A percentile compares a stretch with the other conserved stretches of the same genome.
These are phyloP conservation scores for Pseudocercospora musae DNA, from an alignment of 2,329 filamentous ascomycete species.

Conservation along the genomic window DNA sequence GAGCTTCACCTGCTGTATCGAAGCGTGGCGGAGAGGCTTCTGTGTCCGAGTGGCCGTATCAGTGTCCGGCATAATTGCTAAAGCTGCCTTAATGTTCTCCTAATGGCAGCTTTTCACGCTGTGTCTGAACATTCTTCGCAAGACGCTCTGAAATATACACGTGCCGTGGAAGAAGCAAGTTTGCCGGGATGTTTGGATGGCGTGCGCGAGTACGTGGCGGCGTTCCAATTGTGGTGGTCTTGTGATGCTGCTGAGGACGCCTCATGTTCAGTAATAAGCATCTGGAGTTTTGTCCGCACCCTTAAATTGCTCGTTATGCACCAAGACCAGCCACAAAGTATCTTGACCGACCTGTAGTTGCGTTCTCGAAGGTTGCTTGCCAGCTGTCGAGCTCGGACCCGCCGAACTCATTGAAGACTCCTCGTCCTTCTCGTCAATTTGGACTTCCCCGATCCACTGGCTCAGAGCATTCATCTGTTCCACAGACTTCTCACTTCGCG, in stretches of 20 bases:
- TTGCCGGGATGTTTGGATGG: not conserved
- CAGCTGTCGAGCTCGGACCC: slow-evolving; percentile 5
- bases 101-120: too few relatives aligned
- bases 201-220: not conserved
- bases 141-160: too few relatives aligned
- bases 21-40: not conserved
- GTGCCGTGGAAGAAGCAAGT: too few relatives aligned
- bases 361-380: not conserved
- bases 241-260: not conserved
- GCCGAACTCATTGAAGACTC: not conserved
- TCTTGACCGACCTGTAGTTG: slow-evolving; percentile 13
- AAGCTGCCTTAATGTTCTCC: too few relatives aligned
- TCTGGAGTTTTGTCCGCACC: not conserved
- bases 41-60: not conserved
- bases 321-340: slow-evolving; percentile 19
- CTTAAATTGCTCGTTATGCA: not conserved
- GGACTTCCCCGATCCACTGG: slow-evolving; percentile 3
- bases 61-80: too few relatives aligned
- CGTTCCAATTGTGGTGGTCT: not conserved
- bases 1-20: not conserved
- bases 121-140: too few relatives aligned
- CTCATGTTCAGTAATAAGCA: not conserved
- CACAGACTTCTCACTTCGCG: not conserved
- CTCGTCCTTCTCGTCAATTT: not conserved
- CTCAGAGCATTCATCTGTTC: slow-evolving; percentile 10